Percentiles rank a stretch among this genome's conserved stretches.
These are phyloP conservation scores for Vigna radiata DNA, from an alignment of 306 rosid genomes.

Conservation along the genomic window DNA sequence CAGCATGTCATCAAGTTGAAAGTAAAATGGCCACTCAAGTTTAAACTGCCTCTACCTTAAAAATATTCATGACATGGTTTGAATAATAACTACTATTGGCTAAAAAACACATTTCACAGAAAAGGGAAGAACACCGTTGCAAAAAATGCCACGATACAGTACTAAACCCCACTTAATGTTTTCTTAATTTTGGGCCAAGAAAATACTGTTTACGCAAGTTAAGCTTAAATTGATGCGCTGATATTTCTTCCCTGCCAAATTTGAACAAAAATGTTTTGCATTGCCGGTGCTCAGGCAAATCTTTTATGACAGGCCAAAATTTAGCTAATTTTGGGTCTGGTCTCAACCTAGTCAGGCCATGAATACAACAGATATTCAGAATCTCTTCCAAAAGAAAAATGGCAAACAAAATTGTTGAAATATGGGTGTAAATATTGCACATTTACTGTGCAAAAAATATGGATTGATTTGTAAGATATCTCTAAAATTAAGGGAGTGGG, in stretches of 20 bases:
- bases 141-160: background rate
- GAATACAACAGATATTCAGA: background rate
- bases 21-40: background rate
- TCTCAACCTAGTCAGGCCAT: background rate
- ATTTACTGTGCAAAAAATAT: no score
- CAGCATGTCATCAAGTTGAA: constrained; percentile 25
- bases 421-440: no score
- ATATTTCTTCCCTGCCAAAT: background rate
- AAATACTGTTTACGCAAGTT: background rate
- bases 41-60: background rate
- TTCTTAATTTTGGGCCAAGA: background rate
- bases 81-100: constrained; percentile 10
- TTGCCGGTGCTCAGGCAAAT: background rate
- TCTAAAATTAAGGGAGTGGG: no score
- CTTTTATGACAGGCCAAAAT: background rate
- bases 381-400: background rate
- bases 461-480: no score
- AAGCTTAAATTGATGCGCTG: background rate
- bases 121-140: background rate
- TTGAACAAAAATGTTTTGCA: background rate
- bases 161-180: background rate
- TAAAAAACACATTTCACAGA: background rate
- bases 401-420: background rate
- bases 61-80: background rate
- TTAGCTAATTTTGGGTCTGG: no score